phyloP scores from a whole-genome alignment of 257 asterid genomes.

The Oldenlandia corymbosa region DNA sequence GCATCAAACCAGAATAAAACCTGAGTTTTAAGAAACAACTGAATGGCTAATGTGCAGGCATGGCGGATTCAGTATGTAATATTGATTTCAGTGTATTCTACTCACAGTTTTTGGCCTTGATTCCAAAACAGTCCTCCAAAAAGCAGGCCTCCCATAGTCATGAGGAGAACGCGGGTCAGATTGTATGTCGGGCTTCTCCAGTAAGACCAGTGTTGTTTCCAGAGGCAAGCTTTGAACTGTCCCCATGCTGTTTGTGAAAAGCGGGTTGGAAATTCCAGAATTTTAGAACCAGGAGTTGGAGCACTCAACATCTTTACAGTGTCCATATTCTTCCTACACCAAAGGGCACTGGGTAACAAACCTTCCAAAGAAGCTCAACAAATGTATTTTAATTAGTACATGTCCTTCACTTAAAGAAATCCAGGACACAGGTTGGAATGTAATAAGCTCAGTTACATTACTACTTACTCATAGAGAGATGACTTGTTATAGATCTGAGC shows the following conservation, averaged over 20 bases:
- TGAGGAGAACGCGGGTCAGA: slow-evolving; percentile 36
- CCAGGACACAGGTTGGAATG: too few relatives aligned
- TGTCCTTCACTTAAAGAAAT: not conserved
- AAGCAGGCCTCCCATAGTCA: slow-evolving; percentile 29
- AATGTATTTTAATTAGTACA: too few relatives aligned
- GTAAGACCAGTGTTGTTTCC: slow-evolving; percentile 59
- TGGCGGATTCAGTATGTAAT: not conserved
- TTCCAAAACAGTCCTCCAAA: slow-evolving; percentile 46
- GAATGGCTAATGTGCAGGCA: not conserved
- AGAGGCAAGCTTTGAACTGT: slow-evolving; percentile 49
- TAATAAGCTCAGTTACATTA: not conserved
- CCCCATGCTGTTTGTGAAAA: slow-evolving; percentile 46
- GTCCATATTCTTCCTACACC: slow-evolving; percentile 35
- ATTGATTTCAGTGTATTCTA: not conserved
- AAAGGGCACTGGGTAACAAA: not conserved
- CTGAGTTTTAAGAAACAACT: not conserved
- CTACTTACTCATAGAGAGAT: slow-evolving; percentile 36
- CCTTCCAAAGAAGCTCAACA: not conserved
- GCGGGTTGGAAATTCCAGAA: slow-evolving; percentile 37
- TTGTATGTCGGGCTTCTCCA: slow-evolving; percentile 72
- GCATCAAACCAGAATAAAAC: not conserved
- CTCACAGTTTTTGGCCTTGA: slow-evolving; percentile 47
- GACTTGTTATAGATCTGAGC: slow-evolving; percentile 48
- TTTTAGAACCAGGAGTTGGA: slow-evolving; percentile 38
- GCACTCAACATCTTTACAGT: slow-evolving; percentile 30